These are phyloP conservation scores for Albugo laibachii DNA, from an alignment of 352 stramenopile species.

Conservation along the genomic window DNA sequence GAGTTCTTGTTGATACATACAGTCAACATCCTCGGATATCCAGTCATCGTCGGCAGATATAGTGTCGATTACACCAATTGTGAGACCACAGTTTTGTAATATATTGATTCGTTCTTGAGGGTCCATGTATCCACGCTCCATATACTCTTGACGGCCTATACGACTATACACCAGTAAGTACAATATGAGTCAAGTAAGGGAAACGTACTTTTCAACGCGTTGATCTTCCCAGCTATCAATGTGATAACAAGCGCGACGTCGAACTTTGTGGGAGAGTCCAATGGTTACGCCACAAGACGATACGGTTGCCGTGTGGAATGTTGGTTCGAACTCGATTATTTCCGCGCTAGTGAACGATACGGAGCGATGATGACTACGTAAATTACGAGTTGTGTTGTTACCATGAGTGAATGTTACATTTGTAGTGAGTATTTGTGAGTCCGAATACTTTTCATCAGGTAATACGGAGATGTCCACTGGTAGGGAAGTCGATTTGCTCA, in stretches of 20 bases:
- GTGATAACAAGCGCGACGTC: conserved; percentile 32
- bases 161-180: conserved; percentile 10
- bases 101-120: conserved; percentile 58
- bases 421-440: too few relatives aligned
- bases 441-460: too few relatives aligned
- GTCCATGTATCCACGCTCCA: conserved; percentile 65
- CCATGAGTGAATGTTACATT: too few relatives aligned
- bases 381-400: too few relatives aligned
- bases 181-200: background rate
- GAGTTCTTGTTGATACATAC: too few relatives aligned
- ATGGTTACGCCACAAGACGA: conserved; percentile 53
- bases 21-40: too few relatives aligned
- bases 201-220: conserved; percentile 22
- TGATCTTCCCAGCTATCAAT: conserved; percentile 50
- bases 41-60: too few relatives aligned
- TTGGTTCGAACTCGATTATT: conserved; percentile 65
- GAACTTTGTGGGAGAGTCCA: conserved; percentile 46
- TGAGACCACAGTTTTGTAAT: conserved; percentile 35
- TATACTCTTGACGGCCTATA: conserved; percentile 54
- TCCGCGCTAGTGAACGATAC: conserved; percentile 29
- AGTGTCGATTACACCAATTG: too few relatives aligned
- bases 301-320: conserved; percentile 62
- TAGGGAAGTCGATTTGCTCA: too few relatives aligned
- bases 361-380: too few relatives aligned
- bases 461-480: too few relatives aligned